Percentiles rank a stretch among this genome's conserved stretches.
These are phyloP conservation scores for Podospora appendiculata DNA, from an alignment of 495 filamentous ascomycete species.

Conservation along the genomic window DNA sequence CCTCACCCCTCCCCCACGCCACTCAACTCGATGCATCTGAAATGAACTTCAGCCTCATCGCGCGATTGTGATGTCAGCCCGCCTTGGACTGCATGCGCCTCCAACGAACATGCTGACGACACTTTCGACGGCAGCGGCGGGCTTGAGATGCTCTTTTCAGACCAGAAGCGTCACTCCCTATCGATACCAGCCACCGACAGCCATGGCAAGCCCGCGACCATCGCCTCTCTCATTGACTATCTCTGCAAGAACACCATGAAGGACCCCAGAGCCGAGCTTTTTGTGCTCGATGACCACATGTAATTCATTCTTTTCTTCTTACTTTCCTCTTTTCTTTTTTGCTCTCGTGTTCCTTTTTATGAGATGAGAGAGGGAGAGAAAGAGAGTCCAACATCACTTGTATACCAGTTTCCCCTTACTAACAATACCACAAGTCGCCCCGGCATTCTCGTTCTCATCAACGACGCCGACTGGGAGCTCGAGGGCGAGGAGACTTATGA, in stretches of 20 bases:
- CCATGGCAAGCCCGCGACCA: constrained; percentile 52
- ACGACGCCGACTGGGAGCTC: constrained; percentile 96
- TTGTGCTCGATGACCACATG: constrained; percentile 83
- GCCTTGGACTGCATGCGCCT: no score
- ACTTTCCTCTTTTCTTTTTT: background rate
- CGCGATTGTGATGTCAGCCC: no score
- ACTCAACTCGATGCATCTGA: background rate
- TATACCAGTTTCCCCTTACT: background rate
- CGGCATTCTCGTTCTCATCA: constrained; percentile 95
- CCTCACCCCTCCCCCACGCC: background rate
- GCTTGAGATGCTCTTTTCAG: constrained; percentile 89
- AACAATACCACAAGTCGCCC: constrained; percentile 58
- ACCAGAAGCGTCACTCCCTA: constrained; percentile 64
- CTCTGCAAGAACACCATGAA: constrained; percentile 81
- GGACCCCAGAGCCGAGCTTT: constrained; percentile 79
- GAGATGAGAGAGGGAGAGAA: no score
- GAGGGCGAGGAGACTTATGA: constrained; percentile 90
- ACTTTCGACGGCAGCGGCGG: constrained; percentile 58
- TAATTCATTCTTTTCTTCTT: constrained; percentile 36
- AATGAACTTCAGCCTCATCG: background rate
- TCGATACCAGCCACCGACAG: constrained; percentile 55
- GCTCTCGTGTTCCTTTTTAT: background rate
- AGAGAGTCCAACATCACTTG: no score
- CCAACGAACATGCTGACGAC: background rate
- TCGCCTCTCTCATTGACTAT: constrained; percentile 70